Base-by-base conservation (phyloP, 768 basidiomycete species). In the Amanita phalloides region DNA sequence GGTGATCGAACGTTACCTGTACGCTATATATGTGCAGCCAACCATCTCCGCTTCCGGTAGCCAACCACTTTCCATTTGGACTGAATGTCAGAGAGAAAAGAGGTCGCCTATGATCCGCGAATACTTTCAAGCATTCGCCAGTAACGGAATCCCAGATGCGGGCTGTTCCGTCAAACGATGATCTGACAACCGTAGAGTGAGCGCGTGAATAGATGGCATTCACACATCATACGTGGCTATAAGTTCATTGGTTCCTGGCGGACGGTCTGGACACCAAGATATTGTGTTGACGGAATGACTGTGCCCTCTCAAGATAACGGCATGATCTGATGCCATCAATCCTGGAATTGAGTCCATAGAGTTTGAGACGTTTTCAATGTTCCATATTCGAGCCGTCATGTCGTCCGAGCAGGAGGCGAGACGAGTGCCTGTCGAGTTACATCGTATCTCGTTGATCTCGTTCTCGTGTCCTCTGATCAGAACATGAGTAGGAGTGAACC, bases 371-470 rank as follows among this genome's bases (percentile, higher is more conserved):
- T 73, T 71, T 48, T 77, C 77, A 45, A 86, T 66, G 49, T 77
- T 74, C 88, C 88, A 92, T 58, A 91, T 75, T 35, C 84, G 79
- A 17, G 85, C 82, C 0, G 86, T 88, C 56, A 70, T 69, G 56
- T 92, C 90, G 59, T 92, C 90, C 0, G 90, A 88, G 62, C 86
- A 89, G 4, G 87, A 86, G 10, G 86, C 87, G 41, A 92, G 61
- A 38, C 77, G 75, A 28, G 83, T 86, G 35, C 76, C 69, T n/a
- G 75, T 68, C 13, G 77, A 69, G 54, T 85, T 90, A 56, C 76
- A 78, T 61, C 80, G 82, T 46, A 91, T 74, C 62, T 87, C 82
- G 59, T 88, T 91, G 55, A 92, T 74, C 62, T 92, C 90, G 53
- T 81, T 76, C 17, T 68, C 70, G 57, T 92, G 90, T 1, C 86